phyloP scores from a whole-genome alignment of 1,284 basidiomycete species.

The Leccinum pachyderme region DNA sequence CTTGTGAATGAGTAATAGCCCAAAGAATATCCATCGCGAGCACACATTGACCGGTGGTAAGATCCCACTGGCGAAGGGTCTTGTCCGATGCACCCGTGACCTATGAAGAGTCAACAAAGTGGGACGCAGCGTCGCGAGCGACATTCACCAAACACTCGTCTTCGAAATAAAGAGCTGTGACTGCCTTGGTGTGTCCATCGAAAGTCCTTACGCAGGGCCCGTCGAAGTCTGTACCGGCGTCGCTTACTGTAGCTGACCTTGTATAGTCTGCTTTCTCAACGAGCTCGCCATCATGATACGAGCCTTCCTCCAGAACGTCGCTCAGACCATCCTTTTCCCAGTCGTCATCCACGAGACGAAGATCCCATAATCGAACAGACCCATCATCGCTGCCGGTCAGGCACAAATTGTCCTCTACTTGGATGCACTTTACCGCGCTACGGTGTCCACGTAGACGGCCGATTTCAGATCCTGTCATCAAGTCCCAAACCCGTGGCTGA shows the following conservation, averaged over 20 bases:
- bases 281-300: constrained; percentile 33
- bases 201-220: constrained; percentile 72
- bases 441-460: constrained; percentile 79
- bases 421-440: constrained; percentile 83
- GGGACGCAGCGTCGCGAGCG: constrained; percentile 4
- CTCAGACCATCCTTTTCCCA: constrained; percentile 56
- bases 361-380: constrained; percentile 84
- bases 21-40: constrained; percentile 99
- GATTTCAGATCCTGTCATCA: constrained; percentile 78
- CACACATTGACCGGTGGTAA: constrained; percentile 95
- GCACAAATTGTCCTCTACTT: constrained; percentile 91
- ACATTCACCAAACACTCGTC: constrained; percentile 81
- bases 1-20: constrained; percentile 92
- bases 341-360: constrained; percentile 76
- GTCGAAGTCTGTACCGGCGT: constrained; percentile 35
- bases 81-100: constrained; percentile 98
- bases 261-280: constrained; percentile 38
- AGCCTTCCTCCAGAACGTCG: constrained; percentile 62
- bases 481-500: constrained; percentile 85
- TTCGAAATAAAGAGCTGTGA: constrained; percentile 94
- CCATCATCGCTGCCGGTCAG: constrained; percentile 90
- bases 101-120: constrained; percentile 39
- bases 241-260: constrained; percentile 32
- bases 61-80: constrained; percentile 97
- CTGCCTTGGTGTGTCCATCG: constrained; percentile 90